Base-by-base conservation (phyloP, 441 rosid genomes). In the Capsella rubella region DNA sequence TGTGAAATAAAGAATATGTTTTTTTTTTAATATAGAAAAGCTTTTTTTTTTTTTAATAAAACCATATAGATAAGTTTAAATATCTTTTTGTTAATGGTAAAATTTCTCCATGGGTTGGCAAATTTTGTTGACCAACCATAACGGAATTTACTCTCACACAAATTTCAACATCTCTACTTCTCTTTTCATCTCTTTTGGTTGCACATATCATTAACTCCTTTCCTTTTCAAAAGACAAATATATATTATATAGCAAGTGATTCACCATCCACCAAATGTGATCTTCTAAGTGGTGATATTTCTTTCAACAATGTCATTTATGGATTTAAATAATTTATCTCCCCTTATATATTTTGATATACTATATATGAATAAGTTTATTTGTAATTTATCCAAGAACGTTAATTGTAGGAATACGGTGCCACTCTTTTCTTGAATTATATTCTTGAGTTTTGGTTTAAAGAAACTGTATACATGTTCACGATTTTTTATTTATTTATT, bases 41-140 rank as follows among this genome's bases (percentile, higher is more conserved):
- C n/a, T 2, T 2, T 21, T 21, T 21, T 21, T 21, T 21, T 21
- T 21, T 21, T 21, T 21, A 21, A 21, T 21, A 21, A 21, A 21
- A 21, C 25, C 25, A 21, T 21, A 21, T 21, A 21, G 25, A 21
- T 21, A 21, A 21, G 25, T 21, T 21, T 47, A 56, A 46, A 32
- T 43, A 65, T 16, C 25, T 32, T 47, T 47, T 39, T n/a, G 65
- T 32, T 18, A 39, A 47, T 55, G 71, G 75, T 68, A 73, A 77
- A 70, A 10, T 80, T 79, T 83, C 73, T 78, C 18, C 73, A 34
- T 50, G 77, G 78, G 78, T 81, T 79, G 83, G 80, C 82, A 69
- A 77, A 59, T 72, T 82, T 77, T 76, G 87, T 82, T 84, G 63
- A 82, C 87, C 86, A 77, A 86, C 82, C 85, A 76, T 82, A 81